Percentiles rank a stretch among this genome's conserved stretches.
Evolutionary conservation across 2,329 filamentous ascomycete species (phyloP).

Genomic region (Herpotrichia juniperi): DNA sequence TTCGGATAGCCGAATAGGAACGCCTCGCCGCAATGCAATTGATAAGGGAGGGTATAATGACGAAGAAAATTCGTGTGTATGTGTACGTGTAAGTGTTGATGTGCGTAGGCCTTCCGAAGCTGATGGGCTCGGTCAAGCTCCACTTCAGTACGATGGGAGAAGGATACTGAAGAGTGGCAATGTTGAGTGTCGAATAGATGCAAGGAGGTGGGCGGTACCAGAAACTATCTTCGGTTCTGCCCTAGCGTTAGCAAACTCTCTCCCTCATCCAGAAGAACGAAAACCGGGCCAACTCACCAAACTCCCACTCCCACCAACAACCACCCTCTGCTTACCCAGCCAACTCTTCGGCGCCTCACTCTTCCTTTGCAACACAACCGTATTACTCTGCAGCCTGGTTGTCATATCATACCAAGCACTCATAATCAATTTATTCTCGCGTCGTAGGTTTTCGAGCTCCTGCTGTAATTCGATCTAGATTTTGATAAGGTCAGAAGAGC

Average conservation of each 20-base stretch:
- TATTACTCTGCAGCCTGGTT: constrained; percentile 79
- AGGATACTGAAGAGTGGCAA: not conserved
- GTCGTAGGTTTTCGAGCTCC: constrained; percentile 71
- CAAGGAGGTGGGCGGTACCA: not conserved
- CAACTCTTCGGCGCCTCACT: constrained; percentile 79
- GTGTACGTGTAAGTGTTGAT: not conserved
- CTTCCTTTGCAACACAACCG: constrained; percentile 76
- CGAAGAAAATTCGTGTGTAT: not conserved
- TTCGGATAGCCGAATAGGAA: not conserved
- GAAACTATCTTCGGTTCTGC: not conserved
- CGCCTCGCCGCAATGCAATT: constrained; percentile 1
- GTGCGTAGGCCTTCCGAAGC: not conserved
- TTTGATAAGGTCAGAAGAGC: constrained; percentile 6
- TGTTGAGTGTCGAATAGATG: not conserved
- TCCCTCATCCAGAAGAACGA: not conserved
- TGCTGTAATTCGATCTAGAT: constrained; percentile 42
- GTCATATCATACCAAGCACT: constrained; percentile 89
- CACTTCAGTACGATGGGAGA: not conserved
- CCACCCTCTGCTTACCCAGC: constrained; percentile 78
- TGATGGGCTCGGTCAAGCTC: not conserved
- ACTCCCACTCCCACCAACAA: constrained; percentile 35
- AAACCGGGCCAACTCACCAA: not conserved
- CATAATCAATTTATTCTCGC: constrained; percentile 78
- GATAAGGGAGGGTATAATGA: not conserved
- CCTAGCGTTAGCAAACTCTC: not conserved